Evolutionary conservation across 164 flowering plant genomes (phyloP), one percentile per base, ranked within the genome.

Genomic region (Cinnamomum micranthum): DNA sequence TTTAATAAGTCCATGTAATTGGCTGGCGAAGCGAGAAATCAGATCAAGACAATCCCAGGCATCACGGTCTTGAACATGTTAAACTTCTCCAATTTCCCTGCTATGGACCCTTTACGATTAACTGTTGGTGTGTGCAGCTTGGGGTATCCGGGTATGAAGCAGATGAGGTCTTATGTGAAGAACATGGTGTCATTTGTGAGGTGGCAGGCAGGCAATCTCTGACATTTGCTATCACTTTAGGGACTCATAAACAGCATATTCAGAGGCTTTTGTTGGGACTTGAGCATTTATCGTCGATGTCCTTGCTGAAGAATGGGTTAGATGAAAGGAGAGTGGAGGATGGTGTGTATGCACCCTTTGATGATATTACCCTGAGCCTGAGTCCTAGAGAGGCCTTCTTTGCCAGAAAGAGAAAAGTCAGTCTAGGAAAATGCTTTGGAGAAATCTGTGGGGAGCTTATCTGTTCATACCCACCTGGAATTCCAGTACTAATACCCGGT

Each of bases 351-450:
- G 73, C 81, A 25, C 83, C 87, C 15, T 86, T 86, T 76, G 69
- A 60, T 70, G 88, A 84, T 58, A 67, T 82, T n/a, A 68, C 25
- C 65, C 84, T 83, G 71, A 69, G 74, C 27, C 69, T 91, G 81
- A 88, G 73, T 78, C 94, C 95, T 0, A 84, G 95, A 76, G 95
- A 92, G 68, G 95, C 97, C n/a, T 91, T 90, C 80, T 92, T 92
- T 82, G 84, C 88, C 2, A 81, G 79, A 15, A 89, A 87, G 76
- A 83, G 75, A 72, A 86, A 77, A 63, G 84, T 81, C 35, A 63
- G 50, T 31, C 71, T 83, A 19, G 69, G 33, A 27, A 86, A 87
- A 74, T 78, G 88, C 76, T 33, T 86, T 68, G 92, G 92, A 15
- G 76, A 83, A 69, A 73, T 85, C 28, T 87, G 85, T 62, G 90